Evolutionary conservation across 2,329 filamentous ascomycete genomes (phyloP).

Genomic region (Calonectria hawksworthii): DNA sequence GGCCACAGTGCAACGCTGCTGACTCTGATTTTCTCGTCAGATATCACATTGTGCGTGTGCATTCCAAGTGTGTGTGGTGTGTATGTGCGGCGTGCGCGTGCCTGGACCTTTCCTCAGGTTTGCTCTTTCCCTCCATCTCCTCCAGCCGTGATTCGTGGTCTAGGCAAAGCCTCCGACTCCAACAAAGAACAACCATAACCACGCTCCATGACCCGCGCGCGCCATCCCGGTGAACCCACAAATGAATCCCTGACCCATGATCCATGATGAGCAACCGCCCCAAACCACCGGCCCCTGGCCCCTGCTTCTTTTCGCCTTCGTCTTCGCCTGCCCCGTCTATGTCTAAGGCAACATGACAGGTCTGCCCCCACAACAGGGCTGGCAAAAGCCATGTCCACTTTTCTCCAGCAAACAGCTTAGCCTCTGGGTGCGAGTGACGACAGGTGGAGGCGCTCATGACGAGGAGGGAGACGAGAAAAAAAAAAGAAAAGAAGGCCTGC

Average conservation of each 20-base stretch:
- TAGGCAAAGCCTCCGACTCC: neutral
- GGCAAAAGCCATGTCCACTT: constrained; percentile 16
- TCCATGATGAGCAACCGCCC: constrained; percentile 20
- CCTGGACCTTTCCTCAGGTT: neutral
- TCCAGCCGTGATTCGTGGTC: neutral
- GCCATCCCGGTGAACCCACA: constrained; percentile 25
- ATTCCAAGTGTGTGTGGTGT: neutral
- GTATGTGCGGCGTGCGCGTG: neutral
- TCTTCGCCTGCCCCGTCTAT: constrained; percentile 14
- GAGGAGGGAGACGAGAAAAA: neutral
- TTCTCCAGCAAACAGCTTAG: constrained; percentile 30
- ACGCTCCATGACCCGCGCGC: constrained; percentile 2
- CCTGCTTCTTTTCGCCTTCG: constrained; percentile 4
- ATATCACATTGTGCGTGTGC: constrained; percentile 29
- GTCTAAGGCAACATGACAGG: constrained; percentile 15
- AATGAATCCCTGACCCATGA: constrained; percentile 23
- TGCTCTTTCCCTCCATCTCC: neutral
- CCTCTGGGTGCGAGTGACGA: constrained; percentile 13
- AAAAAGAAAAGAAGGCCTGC: constrained; percentile 4
- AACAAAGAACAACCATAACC: constrained; percentile 6
- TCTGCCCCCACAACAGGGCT: constrained; percentile 26
- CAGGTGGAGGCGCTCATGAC: constrained; percentile 3
- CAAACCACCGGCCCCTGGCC: constrained; percentile 7
- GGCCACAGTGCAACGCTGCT: neutral
- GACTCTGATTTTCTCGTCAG: constrained; percentile 19